Base-by-base conservation (phyloP, 768 basidiomycete genomes). In the Rhodotorula toruloides region DNA sequence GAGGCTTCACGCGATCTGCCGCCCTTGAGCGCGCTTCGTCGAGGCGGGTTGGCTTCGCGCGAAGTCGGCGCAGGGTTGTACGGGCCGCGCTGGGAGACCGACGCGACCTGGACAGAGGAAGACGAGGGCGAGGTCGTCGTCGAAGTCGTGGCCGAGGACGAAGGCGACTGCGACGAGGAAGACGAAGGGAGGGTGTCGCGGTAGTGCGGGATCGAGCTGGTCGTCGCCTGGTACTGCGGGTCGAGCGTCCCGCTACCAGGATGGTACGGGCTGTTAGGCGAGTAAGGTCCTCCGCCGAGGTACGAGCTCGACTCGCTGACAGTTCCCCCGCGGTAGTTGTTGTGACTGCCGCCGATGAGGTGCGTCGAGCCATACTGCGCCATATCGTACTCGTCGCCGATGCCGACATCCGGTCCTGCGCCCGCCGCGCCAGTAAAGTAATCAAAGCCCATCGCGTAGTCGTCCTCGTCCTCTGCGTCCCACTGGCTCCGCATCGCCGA, bases 351-450 rank as follows among this genome's bases (percentile, higher is more conserved):
- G 46, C 70, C 70, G 53, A 67, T 40, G 31, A 72, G 54, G 57
- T 72, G 71, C 32, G 63, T 55, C 34, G 70, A 67, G 40, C 65
- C 70, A 52, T 71, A 71, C 34, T 56, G 50, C 37, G 65, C 70
- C 70, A 58, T 67, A 31, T 68, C 71, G 56, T 72, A 72, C 61
- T 72, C 71, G 49, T 72, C 71, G 27, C 60, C 71, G 10, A 65
- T 42, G n/a, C 82, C 83, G 21, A 84, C 78, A 73, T 84, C 83
- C 14, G 85, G 81, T 3, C 83, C 84, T 16, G 77, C 53, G 19
- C 32, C 4, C 34, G 42, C 40, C 40, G 11, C 1, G 21, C 63
- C 58, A 3, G 60, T 82, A 70, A 86, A 85, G 76, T 84, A 84
- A 72, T 86, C 84, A 70, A 83, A 83, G 22, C 83, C 82, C 67